A percentile compares a stretch with the other conserved stretches of the same genome.
phyloP scores from a whole-genome alignment of 495 filamentous ascomycete species.

The Podospora appendiculata region DNA sequence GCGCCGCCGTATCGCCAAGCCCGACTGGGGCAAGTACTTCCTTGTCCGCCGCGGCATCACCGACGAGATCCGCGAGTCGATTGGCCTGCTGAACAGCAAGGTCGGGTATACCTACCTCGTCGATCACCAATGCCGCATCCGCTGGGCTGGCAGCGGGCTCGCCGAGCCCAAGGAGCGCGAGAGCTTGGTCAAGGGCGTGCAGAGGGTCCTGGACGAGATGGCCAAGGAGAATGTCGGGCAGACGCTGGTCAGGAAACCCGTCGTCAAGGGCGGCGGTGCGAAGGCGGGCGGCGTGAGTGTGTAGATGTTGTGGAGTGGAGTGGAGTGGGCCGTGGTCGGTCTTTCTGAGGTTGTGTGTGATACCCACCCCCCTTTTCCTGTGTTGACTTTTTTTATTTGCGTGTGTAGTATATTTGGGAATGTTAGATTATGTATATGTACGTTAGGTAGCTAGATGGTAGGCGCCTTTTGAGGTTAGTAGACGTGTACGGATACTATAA shows the following conservation, averaged over 20 bases:
- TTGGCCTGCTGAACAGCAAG: constrained; percentile 78
- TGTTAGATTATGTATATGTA: too few relatives aligned
- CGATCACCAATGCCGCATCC: constrained; percentile 78
- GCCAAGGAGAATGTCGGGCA: constrained; percentile 15
- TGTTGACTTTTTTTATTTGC: too few relatives aligned
- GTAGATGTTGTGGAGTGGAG: neutral
- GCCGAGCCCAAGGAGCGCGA: constrained; percentile 63
- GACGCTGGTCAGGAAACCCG: constrained; percentile 6
- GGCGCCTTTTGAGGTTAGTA: too few relatives aligned
- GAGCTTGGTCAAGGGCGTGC: constrained; percentile 59
- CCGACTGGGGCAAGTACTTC: constrained; percentile 71
- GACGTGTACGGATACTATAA: too few relatives aligned
- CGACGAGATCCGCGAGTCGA: constrained; percentile 62
- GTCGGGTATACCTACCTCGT: constrained; percentile 94
- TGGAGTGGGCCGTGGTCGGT: neutral
- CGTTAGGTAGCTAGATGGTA: too few relatives aligned
- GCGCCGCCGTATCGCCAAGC: constrained; percentile 43
- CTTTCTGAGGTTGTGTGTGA: too few relatives aligned
- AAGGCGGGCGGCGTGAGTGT: neutral
- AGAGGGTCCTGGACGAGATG: constrained; percentile 58
- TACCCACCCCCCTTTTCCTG: too few relatives aligned
- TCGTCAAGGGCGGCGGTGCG: neutral
- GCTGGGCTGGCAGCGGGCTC: constrained; percentile 88
- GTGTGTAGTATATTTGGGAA: too few relatives aligned
- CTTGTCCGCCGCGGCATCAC: constrained; percentile 70